Conservation (phyloP, 768 basidiomycete genomes). For the Hygrocybe coccinea region DNA sequence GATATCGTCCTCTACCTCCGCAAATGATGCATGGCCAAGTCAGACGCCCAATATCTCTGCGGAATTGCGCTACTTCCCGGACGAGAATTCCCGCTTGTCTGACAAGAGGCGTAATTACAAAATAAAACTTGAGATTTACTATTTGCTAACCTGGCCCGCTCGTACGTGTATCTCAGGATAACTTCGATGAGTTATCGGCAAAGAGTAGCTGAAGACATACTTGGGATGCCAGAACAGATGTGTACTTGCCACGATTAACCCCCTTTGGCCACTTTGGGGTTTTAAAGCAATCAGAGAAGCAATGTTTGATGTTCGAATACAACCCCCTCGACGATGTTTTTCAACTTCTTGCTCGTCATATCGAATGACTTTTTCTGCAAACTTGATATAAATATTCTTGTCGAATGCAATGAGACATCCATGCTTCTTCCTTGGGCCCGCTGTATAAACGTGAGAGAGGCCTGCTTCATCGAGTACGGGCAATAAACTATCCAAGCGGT, state of each 20-base stretch:
- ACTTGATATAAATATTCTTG: slow-evolving; percentile 42
- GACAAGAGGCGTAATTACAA: neutral
- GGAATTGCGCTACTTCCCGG: slow-evolving; percentile 57
- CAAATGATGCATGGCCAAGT: slow-evolving; percentile 79
- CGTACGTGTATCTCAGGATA: slow-evolving; percentile 63
- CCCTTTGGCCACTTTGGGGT: slow-evolving; percentile 38
- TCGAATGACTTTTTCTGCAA: slow-evolving; percentile 46
- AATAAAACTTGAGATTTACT: neutral
- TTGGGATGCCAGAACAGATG: slow-evolving; percentile 95
- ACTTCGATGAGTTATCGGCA: neutral
- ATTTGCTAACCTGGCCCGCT: slow-evolving; percentile 61
- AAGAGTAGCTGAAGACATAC: slow-evolving; percentile 31
- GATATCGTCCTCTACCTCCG: slow-evolving; percentile 53
- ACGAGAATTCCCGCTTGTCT: slow-evolving; percentile 78
- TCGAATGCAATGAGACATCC: slow-evolving; percentile 82
- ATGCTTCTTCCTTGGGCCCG: slow-evolving; percentile 74
- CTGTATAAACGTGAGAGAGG: slow-evolving; percentile 60
- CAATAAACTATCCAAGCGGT: slow-evolving; percentile 67
- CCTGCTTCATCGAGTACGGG: slow-evolving; percentile 61
- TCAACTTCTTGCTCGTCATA: slow-evolving; percentile 64
- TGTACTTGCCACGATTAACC: slow-evolving; percentile 78
- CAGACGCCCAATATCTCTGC: slow-evolving; percentile 36
- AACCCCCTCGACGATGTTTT: slow-evolving; percentile 44
- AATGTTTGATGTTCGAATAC: slow-evolving; percentile 76
- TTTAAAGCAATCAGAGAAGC: slow-evolving; percentile 68